Base-by-base conservation (phyloP, 1,284 basidiomycete genomes). In the Leccinum pallidistipes region DNA sequence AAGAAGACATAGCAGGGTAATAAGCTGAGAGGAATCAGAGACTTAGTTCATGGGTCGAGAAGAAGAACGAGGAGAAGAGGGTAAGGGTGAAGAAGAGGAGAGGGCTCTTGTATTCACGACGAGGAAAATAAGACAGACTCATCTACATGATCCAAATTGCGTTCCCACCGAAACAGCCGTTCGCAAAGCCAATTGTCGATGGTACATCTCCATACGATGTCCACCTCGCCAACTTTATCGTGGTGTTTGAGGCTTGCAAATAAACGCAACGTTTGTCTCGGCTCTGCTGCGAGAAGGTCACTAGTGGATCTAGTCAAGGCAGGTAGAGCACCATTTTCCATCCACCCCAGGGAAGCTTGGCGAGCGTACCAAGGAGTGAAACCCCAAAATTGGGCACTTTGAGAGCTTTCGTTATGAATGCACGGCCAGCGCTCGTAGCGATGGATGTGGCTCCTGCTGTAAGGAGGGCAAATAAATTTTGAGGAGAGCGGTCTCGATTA, bases 261-360 rank as follows among this genome's bases (percentile, higher is more conserved):
- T 56, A 90, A 76, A 29, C 78, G 77, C 11, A 89, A 67, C 0
- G 82, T 77, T 50, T 71, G 67, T 36, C 69, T 67, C 2, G 82
- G 77, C 49, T 81, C 76, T 3, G 62, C 62, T 24, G 82, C 74
- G 12, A 88, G 70, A 24, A 85, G 67, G 55, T 77, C 78, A 2
- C 78, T 74, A 0, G 83, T 83, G 38, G 78, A 76, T 67, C 84
- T 84, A 27, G 85, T 66, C 24, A 91, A 70, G 16, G 80, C 73
- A 1, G 89, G 86, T 2, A 86, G 70, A 24, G 83, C 86, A 91
- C 72, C 40, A 85, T 76, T 66, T 84, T 89, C 88, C 90, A 91
- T 2, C 88, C 90, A 36, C 83, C 84, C 88, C 90, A 92, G 1
- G 78, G 79, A 8, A 87, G 71, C 55, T 88, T 85, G 1, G 84